Percentiles rank a stretch among this genome's conserved stretches.
Conservation (phyloP, 1,284 basidiomycete genomes). For the Singerocomus inundabilis region DNA sequence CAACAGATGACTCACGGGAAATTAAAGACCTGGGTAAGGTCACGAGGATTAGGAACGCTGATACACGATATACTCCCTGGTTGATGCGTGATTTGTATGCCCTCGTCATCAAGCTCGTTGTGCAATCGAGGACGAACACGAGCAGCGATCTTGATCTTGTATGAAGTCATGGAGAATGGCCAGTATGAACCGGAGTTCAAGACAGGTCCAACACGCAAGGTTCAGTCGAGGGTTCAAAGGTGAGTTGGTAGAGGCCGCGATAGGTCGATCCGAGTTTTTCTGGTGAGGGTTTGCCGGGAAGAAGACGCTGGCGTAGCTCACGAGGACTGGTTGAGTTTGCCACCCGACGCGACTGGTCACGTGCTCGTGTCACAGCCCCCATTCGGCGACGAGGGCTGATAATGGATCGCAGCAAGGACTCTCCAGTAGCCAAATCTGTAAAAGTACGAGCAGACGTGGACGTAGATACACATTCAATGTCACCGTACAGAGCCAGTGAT, state of each 20-base stretch:
- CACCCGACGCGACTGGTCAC: constrained; percentile 26
- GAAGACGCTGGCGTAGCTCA: background rate
- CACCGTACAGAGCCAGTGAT: no score
- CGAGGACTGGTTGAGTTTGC: constrained; percentile 20
- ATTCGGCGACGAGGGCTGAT: no score
- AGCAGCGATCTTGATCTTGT: constrained; percentile 55
- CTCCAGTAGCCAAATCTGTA: no score
- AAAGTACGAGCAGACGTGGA: no score
- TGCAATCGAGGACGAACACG: constrained; percentile 62
- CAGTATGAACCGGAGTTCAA: background rate
- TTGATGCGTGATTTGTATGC: constrained; percentile 50
- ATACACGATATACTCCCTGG: constrained; percentile 46
- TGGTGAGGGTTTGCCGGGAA: no score
- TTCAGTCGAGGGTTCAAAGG: background rate
- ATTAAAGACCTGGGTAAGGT: constrained; percentile 62
- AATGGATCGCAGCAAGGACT: no score
- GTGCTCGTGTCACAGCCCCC: constrained; percentile 12
- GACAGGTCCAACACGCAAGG: background rate
- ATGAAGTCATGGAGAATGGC: constrained; percentile 18
- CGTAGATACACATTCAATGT: no score
- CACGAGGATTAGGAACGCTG: constrained; percentile 63
- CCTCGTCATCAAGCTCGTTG: constrained; percentile 60
- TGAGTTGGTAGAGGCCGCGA: background rate
- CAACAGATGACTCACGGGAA: constrained; percentile 55
- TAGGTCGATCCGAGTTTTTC: background rate